Base-by-base conservation (phyloP, 2,329 filamentous ascomycete genomes). In the Apiospora sp. region DNA sequence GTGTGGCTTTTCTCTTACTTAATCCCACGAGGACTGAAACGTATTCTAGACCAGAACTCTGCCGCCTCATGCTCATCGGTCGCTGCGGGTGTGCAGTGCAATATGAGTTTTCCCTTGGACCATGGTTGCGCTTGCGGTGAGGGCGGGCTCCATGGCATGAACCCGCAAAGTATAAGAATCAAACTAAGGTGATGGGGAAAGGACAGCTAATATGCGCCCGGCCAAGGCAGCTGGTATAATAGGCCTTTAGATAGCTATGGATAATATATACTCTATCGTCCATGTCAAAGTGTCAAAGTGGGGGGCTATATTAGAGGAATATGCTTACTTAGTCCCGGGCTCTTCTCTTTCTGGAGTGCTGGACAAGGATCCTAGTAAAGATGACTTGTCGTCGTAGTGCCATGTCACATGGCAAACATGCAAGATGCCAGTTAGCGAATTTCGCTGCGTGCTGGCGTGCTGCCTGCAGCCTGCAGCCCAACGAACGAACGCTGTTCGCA, bases 381-480 rank as follows among this genome's bases (percentile, higher is more conserved):
- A 51, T 58, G 51, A 34, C 51, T 34, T 58, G 16, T 34, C 16
- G 51, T 64, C 58, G 19, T 64, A 41, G 58, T 41, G 34, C 58
- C 58, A 64, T 64, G 58, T 64, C 58, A 64, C 34, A 64, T 64
- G 58, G 58, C 58, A 64, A 64, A 41, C 58, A 64, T 64, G 58
- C 58, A 64, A 64, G 58, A 64, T 64, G 58, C 58, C 54, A 61
- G 44, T 19, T 22, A 19, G 16, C 16, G 16, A 48, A 22, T 48
- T 19, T 22, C 22, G 44, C 4, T 22, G 44, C 44, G 7, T 14
- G 54, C 54, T 22, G 54, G 54, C 54, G 22, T 22, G n/a, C n/a
- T n/a, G n/a, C n/a, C 34, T n/a, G 34, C 8, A 41, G 34, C 34
- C 8, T 64, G 58, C 34, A 64, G 58, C 58, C 58, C 58, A 64